phyloP scores from a whole-genome alignment of 805 yeast species.

The Metschnikowia corniflorae region DNA sequence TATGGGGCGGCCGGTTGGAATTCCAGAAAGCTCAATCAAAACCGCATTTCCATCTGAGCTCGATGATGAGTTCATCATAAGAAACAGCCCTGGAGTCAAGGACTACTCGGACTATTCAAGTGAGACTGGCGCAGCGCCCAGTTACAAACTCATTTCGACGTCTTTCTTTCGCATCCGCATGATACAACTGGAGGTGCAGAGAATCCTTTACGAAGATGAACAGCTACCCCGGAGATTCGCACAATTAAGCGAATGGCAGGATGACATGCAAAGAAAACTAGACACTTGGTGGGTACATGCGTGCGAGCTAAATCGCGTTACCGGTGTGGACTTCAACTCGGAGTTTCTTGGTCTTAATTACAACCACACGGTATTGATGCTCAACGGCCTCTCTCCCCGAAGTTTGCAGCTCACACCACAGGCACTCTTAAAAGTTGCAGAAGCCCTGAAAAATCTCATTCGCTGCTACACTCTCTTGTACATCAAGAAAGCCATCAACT shows the following conservation, averaged over 20 bases:
- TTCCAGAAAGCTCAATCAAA: constrained; percentile 75
- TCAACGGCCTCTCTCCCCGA: constrained; percentile 78
- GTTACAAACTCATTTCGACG: constrained; percentile 66
- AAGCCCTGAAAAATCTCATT: constrained; percentile 65
- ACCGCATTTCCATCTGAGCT: constrained; percentile 68
- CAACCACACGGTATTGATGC: constrained; percentile 64
- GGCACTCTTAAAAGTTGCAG: constrained; percentile 55
- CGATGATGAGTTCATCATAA: constrained; percentile 65
- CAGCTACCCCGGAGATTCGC: constrained; percentile 65
- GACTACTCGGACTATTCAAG: constrained; percentile 34
- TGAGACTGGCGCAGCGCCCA: constrained; percentile 32
- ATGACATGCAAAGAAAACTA: constrained; percentile 46
- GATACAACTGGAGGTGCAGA: constrained; percentile 75
- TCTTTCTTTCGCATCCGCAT: constrained; percentile 67
- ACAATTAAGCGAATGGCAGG: constrained; percentile 60
- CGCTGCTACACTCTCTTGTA: constrained; percentile 57
- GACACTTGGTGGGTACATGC: constrained; percentile 59
- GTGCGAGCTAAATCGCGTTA: constrained; percentile 45
- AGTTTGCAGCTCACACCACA: constrained; percentile 49
- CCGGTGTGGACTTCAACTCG: constrained; percentile 72
- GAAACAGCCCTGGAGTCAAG: constrained; percentile 21
- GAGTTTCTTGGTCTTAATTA: constrained; percentile 73
- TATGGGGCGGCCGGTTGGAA: constrained; percentile 83
- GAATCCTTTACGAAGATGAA: constrained; percentile 64
- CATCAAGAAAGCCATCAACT: constrained; percentile 59